phyloP scores from a whole-genome alignment of 306 rosid genomes.

The Acacia acuminata region DNA sequence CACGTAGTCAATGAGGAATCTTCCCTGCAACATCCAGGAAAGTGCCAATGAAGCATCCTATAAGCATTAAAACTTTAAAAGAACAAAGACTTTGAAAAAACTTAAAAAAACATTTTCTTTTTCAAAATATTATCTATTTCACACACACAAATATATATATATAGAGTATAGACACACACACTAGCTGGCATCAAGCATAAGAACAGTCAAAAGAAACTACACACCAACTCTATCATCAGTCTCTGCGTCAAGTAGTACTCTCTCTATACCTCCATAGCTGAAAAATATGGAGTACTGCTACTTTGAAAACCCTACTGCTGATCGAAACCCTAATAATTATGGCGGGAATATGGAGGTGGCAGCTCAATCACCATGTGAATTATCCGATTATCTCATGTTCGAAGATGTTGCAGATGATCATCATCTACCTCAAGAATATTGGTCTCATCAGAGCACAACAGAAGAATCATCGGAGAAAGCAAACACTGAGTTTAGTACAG shows the following conservation, averaged over 20 bases:
- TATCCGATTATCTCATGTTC: slow-evolving; percentile 48
- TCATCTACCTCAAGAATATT: neutral
- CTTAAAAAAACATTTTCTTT: neutral
- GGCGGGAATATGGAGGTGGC: slow-evolving; percentile 26
- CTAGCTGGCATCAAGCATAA: neutral
- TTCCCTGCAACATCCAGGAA: slow-evolving; percentile 54
- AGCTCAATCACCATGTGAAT: slow-evolving; percentile 33
- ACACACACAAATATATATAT: neutral
- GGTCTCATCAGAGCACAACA: slow-evolving; percentile 37
- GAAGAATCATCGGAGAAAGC: slow-evolving; percentile 50
- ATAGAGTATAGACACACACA: too few relatives aligned
- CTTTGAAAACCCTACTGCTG: slow-evolving; percentile 40
- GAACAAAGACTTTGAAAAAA: too few relatives aligned
- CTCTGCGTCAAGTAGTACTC: neutral
- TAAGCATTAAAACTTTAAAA: neutral
- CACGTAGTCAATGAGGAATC: slow-evolving; percentile 35
- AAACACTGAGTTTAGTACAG: slow-evolving; percentile 37
- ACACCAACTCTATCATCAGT: neutral
- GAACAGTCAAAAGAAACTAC: neutral
- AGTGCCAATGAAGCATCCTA: slow-evolving; percentile 43
- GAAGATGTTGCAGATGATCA: slow-evolving; percentile 3
- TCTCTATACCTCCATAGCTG: neutral
- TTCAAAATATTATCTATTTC: neutral
- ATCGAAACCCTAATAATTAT: slow-evolving; percentile 35
- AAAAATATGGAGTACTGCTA: slow-evolving; percentile 43